A percentile compares a stretch with the other conserved stretches of the same genome.
Conservation (phyloP, 495 filamentous ascomycete genomes). For the Lasiosphaeria hispida region DNA sequence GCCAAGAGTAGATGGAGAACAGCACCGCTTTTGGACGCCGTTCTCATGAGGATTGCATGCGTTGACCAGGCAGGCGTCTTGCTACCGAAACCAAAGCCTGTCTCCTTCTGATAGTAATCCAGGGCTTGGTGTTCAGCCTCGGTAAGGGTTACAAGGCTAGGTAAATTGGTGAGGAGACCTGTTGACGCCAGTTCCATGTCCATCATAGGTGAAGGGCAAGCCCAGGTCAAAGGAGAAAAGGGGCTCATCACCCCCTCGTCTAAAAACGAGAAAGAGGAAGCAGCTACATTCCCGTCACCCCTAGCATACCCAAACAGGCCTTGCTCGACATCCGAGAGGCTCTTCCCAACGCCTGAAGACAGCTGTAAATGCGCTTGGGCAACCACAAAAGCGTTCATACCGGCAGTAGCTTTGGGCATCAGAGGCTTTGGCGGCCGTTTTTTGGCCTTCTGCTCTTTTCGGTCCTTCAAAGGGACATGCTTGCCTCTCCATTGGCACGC, state of each 20-base stretch:
- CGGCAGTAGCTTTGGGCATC: not conserved
- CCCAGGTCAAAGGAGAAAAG: not conserved
- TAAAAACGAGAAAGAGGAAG: not conserved
- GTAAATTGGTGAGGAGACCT: conserved; percentile 10
- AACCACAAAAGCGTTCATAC: not conserved
- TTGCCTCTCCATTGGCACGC: conserved; percentile 4
- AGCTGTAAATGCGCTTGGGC: not conserved
- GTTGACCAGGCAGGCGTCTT: conserved; percentile 24
- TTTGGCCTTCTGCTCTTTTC: not conserved
- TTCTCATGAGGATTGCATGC: conserved; percentile 19
- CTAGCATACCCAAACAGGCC: too few species aligned
- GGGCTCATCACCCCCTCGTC: not conserved
- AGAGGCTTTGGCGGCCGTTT: not conserved
- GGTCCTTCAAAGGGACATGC: conserved; percentile 2
- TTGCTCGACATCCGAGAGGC: too few species aligned
- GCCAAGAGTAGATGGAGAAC: conserved; percentile 23
- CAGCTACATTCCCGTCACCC: too few species aligned
- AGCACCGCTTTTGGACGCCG: not conserved
- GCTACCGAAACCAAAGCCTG: conserved; percentile 22
- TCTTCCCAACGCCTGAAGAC: too few species aligned
- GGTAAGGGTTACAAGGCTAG: conserved; percentile 7
- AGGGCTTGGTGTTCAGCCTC: conserved; percentile 16
- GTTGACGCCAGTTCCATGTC: conserved; percentile 13
- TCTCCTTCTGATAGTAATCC: conserved; percentile 11
- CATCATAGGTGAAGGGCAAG: conserved; percentile 5